Evolutionary conservation across 2,329 filamentous ascomycete species (phyloP).

Genomic region (Metarhizium sp.): DNA sequence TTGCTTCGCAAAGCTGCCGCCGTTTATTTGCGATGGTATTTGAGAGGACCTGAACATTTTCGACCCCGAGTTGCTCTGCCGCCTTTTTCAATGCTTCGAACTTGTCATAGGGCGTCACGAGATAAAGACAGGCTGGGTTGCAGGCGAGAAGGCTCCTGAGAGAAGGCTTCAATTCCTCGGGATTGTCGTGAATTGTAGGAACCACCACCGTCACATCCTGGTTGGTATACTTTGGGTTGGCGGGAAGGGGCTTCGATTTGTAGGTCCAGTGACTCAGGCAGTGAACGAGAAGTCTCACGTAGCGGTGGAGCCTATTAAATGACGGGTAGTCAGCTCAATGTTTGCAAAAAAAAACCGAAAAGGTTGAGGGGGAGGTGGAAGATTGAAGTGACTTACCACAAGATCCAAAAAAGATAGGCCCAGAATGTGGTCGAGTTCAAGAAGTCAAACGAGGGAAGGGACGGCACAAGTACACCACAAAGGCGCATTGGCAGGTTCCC

Average conservation of each 20-base stretch:
- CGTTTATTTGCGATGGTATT: slow-evolving; percentile 90
- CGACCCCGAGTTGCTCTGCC: slow-evolving; percentile 47
- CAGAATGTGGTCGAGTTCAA: slow-evolving; percentile 37
- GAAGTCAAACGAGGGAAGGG: slow-evolving; percentile 22
- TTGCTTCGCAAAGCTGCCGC: slow-evolving; percentile 82
- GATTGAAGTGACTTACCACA: slow-evolving; percentile 34
- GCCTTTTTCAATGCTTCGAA: slow-evolving; percentile 58
- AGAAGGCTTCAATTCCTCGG: slow-evolving; percentile 74
- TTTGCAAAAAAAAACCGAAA: neutral
- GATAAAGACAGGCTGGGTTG: slow-evolving; percentile 61
- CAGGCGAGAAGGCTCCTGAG: slow-evolving; percentile 68
- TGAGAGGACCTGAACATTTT: slow-evolving; percentile 63
- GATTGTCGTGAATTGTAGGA: slow-evolving; percentile 81
- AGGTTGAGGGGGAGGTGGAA: neutral
- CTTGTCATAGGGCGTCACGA: slow-evolving; percentile 82
- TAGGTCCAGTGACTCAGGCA: slow-evolving; percentile 79
- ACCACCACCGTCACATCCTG: slow-evolving; percentile 91
- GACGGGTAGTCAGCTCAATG: slow-evolving; percentile 10
- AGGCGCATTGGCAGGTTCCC: slow-evolving; percentile 10
- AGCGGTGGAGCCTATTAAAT: slow-evolving; percentile 66
- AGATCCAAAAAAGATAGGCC: slow-evolving; percentile 30
- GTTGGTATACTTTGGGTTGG: slow-evolving; percentile 68
- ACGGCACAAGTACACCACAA: slow-evolving; percentile 3
- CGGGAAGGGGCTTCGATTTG: slow-evolving; percentile 72
- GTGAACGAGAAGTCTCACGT: slow-evolving; percentile 77